Evolutionary conservation across 2,329 filamentous ascomycete genomes (phyloP), one percentile per base, ranked within the genome.

Genomic region (Macrophomina pseudophaseolina): DNA sequence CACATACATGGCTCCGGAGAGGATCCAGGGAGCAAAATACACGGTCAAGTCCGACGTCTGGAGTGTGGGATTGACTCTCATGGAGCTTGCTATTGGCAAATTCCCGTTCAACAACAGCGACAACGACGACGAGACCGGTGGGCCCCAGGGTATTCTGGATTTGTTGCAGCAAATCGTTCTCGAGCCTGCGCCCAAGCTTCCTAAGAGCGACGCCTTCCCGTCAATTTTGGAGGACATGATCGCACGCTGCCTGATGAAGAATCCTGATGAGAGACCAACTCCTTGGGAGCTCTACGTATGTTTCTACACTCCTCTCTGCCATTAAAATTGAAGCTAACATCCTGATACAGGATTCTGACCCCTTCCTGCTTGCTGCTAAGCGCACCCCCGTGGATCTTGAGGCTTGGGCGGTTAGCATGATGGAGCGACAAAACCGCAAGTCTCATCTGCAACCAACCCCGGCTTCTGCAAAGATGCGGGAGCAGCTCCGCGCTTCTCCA

Each of bases 1-100:
- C 44, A 99, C 95, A 66, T 99, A 99, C 83, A 99, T 99, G 95
- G 95, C 95, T 0, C 95, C 95, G 0, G 95, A 99, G 82, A 89
- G 95, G 78, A 99, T 99, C 72, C 94, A 98, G 78, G 95, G 95
- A 69, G 93, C 95, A 70, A 93, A 92, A 73, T 99, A 99, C 80
- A 97, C 94, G 0, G 94, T 99, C 74, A 97, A 97, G 80, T 97
- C 94, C 12, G 95, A 99, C 78, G 95, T 99, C 4, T 99, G 95
- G 95, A 97, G 94, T 86, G 96, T 97, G 69, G 95, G 95, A 38
- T 83, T 99, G 71, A 91, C 90, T 0, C 89, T 99, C 69, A 98
- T 99, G 94, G 95, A 99, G 80, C 82, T 99, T 71, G 95, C 95
- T 40, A 97, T 99, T 75, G 95, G 95, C 71, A 94, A 96, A 75